phyloP scores from a whole-genome alignment of 768 basidiomycete genomes.

The Kwoniella dendrophila region DNA sequence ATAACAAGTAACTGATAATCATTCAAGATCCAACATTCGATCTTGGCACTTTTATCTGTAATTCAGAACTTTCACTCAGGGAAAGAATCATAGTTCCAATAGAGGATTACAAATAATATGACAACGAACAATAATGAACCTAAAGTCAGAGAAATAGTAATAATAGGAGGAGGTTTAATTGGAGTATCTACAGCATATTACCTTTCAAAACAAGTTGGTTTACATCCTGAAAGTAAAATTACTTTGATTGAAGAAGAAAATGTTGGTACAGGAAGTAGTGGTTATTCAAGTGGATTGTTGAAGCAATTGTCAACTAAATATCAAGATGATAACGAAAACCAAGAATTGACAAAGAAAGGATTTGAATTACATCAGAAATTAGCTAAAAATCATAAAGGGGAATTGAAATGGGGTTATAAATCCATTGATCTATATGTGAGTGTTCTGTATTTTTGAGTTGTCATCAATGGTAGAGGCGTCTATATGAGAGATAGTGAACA shows the following conservation, averaged over 20 bases:
- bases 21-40: too few species aligned
- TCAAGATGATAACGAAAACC: neutral
- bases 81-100: too few species aligned
- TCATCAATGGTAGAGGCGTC: too few species aligned
- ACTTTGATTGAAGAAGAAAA: constrained; percentile 71
- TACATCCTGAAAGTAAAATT: constrained; percentile 46
- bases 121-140: neutral
- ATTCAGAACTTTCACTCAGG: too few species aligned
- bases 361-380: constrained; percentile 73
- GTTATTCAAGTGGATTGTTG: constrained; percentile 59
- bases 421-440: constrained; percentile 59
- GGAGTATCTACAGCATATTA: constrained; percentile 81
- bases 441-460: too few species aligned
- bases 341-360: constrained; percentile 64
- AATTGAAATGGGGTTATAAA: constrained; percentile 75
- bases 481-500: too few species aligned
- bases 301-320: constrained; percentile 37
- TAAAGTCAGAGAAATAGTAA: constrained; percentile 60
- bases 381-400: constrained; percentile 68
- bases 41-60: too few species aligned
- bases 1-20: too few species aligned
- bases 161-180: constrained; percentile 81
- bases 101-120: neutral
- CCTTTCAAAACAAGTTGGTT: constrained; percentile 58
- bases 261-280: constrained; percentile 59